Percentiles rank a stretch among this genome's conserved stretches.
Evolutionary conservation across 805 yeast species (phyloP).

Genomic region (Candida lessepsii): DNA sequence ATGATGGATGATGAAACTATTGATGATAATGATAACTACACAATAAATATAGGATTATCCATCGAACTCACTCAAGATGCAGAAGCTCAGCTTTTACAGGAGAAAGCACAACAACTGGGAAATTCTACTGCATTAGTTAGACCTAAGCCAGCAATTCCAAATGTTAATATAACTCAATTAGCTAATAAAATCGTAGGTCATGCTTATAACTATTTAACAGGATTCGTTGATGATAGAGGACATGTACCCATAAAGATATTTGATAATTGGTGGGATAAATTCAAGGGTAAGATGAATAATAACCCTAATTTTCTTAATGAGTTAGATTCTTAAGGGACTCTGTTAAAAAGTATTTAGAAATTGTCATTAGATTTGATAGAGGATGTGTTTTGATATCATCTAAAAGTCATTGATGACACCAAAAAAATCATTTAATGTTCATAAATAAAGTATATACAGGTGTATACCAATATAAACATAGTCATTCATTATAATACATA

Average conservation of each 20-base stretch:
- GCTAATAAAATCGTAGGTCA: slow-evolving; percentile 89
- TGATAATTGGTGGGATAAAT: slow-evolving; percentile 95
- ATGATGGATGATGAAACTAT: slow-evolving; percentile 31
- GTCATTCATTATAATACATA: slow-evolving; percentile 5
- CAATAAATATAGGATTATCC: slow-evolving; percentile 74
- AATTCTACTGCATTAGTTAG: slow-evolving; percentile 15
- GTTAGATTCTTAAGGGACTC: slow-evolving; percentile 13
- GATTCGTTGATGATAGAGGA: slow-evolving; percentile 79
- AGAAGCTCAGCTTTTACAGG: slow-evolving; percentile 49
- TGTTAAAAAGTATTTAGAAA: no score
- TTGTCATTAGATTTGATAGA: no score
- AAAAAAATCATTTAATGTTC: no score
- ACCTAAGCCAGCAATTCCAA: slow-evolving; percentile 18
- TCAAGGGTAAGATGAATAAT: slow-evolving; percentile 67
- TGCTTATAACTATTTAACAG: slow-evolving; percentile 86
- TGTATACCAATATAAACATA: not conserved
- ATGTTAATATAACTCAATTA: slow-evolving; percentile 44
- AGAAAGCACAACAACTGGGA: slow-evolving; percentile 24
- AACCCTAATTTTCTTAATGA: slow-evolving; percentile 80
- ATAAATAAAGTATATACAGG: not conserved
- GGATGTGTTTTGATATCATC: no score
- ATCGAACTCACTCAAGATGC: slow-evolving; percentile 78
- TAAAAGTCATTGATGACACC: no score
- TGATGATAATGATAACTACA: slow-evolving; percentile 26
- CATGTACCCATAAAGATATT: slow-evolving; percentile 85